Evolutionary conservation across 495 filamentous ascomycete species (phyloP), one percentile per base, ranked within the genome.

Genomic region (Hypomontagnella monticulosa): DNA sequence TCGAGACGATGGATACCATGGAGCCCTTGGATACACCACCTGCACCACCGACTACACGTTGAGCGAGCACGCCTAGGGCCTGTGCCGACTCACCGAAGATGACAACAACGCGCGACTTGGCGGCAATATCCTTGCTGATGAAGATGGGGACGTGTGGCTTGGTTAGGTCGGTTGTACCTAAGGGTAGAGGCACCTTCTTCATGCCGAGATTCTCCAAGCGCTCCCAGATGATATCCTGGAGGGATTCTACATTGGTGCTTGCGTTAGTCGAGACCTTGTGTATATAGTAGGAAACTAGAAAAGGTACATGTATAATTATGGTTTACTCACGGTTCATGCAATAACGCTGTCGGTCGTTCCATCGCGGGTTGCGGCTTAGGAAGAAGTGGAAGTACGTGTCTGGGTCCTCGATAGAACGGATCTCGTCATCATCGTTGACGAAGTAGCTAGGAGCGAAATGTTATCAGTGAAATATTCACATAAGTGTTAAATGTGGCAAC

Each of bases 51-150:
- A 89, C 71, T 5, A 84, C 78, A 11, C 92, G 88, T 69, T 89
- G 89, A 4, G 91, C 84, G 66, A 91, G 85, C 49, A 93, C 78
- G 3, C 91, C 92, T 3, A 95, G 79, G 51, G 94, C 88, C 68
- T 96, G 89, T 9, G 55, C 63, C 1, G 81, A 71, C 58, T 94
- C 88, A 58, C 90, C 89, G 63, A 96, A 83, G 53, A 95, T 78
- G 52, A 97, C 73, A n/a, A 96, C 76, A 8, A 96, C 77, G 10
- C 90, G 87, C 15, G 82, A 81, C 23, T 83, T 85, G n/a, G 65
- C 71, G 33, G 73, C 61, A 6, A 96, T 70, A 51, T 89, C 80
- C 33, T 73, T 14, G 11, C 87, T 85, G 42, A 86, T 70, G 69
- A 91, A 80, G 71, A 99, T 91, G 0, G 87, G 85, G 27, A 92